phyloP scores from a whole-genome alignment of 331 rosid species.

The Pyracantha coccinea region DNA sequence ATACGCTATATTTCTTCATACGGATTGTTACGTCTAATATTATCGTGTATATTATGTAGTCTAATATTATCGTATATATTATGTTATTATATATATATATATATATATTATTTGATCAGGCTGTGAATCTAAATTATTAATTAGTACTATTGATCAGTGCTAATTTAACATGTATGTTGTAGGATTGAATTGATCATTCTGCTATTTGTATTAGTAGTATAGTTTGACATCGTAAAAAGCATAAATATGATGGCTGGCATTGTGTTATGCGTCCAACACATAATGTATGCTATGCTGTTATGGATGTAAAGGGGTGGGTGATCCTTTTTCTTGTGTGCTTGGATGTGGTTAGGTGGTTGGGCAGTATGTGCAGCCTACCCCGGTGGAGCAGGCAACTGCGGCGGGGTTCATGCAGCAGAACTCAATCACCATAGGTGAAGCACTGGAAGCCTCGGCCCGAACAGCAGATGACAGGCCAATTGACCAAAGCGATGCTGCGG shows the following conservation, averaged over 20 bases:
- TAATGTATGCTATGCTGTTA: not conserved
- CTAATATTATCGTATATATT: too few relatives aligned
- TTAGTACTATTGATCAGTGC: too few relatives aligned
- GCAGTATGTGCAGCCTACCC: constrained; percentile 32
- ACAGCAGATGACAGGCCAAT: constrained; percentile 44
- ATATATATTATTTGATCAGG: too few relatives aligned
- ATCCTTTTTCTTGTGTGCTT: too few relatives aligned
- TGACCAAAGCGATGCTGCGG: constrained; percentile 54
- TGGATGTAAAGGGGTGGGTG: not conserved
- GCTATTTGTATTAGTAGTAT: not conserved
- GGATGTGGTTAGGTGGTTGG: constrained; percentile 31
- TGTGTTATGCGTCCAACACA: too few relatives aligned
- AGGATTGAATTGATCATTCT: not conserved
- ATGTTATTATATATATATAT: too few relatives aligned
- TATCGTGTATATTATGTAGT: not conserved
- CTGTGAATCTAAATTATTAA: too few relatives aligned
- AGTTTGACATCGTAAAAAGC: not conserved
- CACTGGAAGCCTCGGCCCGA: constrained; percentile 57
- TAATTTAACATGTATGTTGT: not conserved
- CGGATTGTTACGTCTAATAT: not conserved
- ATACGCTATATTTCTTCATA: not conserved
- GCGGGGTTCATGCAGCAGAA: constrained; percentile 9
- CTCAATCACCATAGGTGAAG: constrained; percentile 64
- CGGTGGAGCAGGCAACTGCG: not conserved
- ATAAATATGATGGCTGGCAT: too few relatives aligned